Percentiles rank a stretch among this genome's conserved stretches.
Evolutionary conservation across 768 basidiomycete species (phyloP).

Genomic region (Sporobolomyces pararoseus): DNA sequence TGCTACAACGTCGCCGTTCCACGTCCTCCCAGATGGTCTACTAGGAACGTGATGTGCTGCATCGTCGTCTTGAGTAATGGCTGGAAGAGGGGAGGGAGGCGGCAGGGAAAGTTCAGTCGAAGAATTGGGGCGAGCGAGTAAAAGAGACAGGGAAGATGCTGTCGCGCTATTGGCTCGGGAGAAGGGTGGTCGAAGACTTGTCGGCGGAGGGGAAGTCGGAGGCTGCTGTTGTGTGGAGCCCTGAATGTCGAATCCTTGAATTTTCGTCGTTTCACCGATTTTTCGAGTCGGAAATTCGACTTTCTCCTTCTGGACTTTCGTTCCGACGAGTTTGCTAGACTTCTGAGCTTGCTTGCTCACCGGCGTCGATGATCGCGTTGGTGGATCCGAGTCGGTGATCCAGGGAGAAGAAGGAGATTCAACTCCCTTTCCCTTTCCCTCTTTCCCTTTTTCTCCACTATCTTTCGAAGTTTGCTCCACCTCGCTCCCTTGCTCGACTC

Average conservation of each 20-base stretch:
- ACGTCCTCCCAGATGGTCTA: not conserved
- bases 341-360: not conserved
- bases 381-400: not conserved
- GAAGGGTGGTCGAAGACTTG: too few relatives aligned
- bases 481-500: not conserved
- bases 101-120: not conserved
- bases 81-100: not conserved
- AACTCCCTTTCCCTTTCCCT: not conserved
- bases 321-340: not conserved
- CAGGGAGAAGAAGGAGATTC: not conserved
- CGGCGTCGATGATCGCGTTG: not conserved
- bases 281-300: too few relatives aligned
- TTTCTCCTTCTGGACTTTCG: too few relatives aligned
- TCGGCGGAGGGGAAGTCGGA: not conserved
- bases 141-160: not conserved
- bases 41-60: too few relatives aligned
- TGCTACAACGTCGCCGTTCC: conserved; percentile 8
- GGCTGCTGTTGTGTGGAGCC: too few relatives aligned
- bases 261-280: not conserved
- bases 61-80: too few relatives aligned
- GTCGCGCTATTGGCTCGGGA: too few relatives aligned
- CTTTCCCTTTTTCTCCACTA: not conserved
- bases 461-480: not conserved
- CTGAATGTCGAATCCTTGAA: conserved; percentile 17
- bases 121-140: not conserved